Evolutionary conservation across 768 basidiomycete species (phyloP).

Genomic region (Cytidiella melzeri): DNA sequence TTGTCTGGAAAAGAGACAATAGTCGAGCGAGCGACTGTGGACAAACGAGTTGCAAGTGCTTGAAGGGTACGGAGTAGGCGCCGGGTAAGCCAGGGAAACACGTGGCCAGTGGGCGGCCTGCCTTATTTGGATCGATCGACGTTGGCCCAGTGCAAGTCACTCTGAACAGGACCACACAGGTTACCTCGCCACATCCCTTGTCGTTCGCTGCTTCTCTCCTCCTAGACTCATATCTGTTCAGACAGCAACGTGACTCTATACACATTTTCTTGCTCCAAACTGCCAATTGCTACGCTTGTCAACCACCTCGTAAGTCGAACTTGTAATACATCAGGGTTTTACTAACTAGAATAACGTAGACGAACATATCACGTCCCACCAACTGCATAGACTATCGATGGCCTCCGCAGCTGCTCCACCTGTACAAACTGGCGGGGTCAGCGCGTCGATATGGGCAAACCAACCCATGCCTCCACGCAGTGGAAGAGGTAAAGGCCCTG

Average conservation of each 20-base stretch:
- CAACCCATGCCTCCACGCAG: conserved; percentile 14
- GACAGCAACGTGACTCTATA: not conserved
- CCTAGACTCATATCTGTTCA: not conserved
- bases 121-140: not conserved
- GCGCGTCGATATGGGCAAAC: conserved; percentile 18
- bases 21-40: not conserved
- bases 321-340: not conserved
- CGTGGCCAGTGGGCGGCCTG: not conserved
- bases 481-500: conserved; percentile 19
- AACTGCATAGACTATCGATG: too few relatives aligned
- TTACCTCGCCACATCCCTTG: not conserved
- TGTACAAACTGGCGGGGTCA: conserved; percentile 14
- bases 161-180: not conserved
- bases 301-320: too few relatives aligned
- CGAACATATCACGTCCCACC: too few relatives aligned
- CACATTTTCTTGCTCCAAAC: too few relatives aligned
- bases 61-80: not conserved
- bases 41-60: not conserved
- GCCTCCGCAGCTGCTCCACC: conserved; percentile 19
- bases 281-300: too few relatives aligned
- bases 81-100: not conserved
- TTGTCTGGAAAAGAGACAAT: not conserved
- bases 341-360: conserved; percentile 3
- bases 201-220: not conserved
- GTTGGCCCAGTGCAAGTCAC: not conserved